Percentiles rank a stretch among this genome's conserved stretches.
phyloP scores from a whole-genome alignment of 768 basidiomycete species.

The Rhodotorula toruloides region DNA sequence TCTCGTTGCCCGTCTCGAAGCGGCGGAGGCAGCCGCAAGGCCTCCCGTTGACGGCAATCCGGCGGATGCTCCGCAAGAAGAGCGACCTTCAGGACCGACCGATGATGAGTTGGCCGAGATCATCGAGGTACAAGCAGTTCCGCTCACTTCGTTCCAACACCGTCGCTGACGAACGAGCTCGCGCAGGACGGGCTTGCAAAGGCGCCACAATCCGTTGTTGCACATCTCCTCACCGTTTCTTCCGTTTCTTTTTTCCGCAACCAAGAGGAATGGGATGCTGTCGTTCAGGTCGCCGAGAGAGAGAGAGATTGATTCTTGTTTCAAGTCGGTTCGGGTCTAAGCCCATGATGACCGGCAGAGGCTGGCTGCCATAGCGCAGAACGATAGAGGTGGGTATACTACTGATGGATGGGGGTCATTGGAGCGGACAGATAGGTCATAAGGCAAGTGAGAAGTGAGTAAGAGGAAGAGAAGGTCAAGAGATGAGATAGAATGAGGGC shows the following conservation, averaged over 20 bases:
- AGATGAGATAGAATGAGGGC: too few species aligned
- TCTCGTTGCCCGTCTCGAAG: conserved; percentile 46
- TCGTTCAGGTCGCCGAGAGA: conserved; percentile 68
- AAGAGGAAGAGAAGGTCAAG: too few species aligned
- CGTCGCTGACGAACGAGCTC: not conserved
- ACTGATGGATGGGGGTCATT: too few species aligned
- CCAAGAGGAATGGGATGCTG: conserved; percentile 69
- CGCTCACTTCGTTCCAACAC: not conserved
- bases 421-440: too few species aligned
- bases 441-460: too few species aligned
- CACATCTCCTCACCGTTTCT: conserved; percentile 62
- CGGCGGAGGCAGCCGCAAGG: too few species aligned
- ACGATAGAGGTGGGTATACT: too few species aligned
- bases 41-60: conserved; percentile 45
- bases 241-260: conserved; percentile 60
- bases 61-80: conserved; percentile 44
- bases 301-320: too few species aligned
- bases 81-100: not conserved
- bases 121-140: conserved; percentile 26
- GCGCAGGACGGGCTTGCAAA: conserved; percentile 56
- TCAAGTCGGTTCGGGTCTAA: too few species aligned
- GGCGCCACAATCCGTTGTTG: conserved; percentile 59
- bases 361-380: too few species aligned
- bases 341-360: too few species aligned
- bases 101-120: conserved; percentile 25